Evolutionary conservation across 2,329 filamentous ascomycete species (phyloP), one percentile per base, ranked within the genome.

Genomic region (Diaporthe humulicola): DNA sequence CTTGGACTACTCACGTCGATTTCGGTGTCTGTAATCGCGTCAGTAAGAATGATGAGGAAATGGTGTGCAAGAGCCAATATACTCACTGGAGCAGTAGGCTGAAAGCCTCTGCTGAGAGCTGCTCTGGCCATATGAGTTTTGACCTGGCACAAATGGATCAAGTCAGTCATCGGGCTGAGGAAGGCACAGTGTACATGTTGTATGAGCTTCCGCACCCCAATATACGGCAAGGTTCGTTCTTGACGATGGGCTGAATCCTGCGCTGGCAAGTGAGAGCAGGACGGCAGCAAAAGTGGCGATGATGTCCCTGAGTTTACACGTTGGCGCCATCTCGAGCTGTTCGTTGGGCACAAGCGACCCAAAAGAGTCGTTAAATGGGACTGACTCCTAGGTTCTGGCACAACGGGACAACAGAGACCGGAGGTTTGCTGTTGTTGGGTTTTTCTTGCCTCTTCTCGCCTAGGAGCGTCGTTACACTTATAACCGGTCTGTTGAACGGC

Each of bases 171-270:
- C 8, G 15, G 17, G 12, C 8, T 12, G 40, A 58, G 4, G 17
- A 9, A 28, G 4, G n/a, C 14, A 42, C 8, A 22, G 19, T 19
- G 10, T 28, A 22, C 66, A 50, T 79, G 15, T 77, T 38, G 17
- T 69, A 10, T 70, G 17, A 48, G 10, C 33, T 42, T 72, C 71
- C 82, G 78, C 82, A 85, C 91, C 92, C 92, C 92, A 94, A 81
- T 94, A 94, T 2, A 93, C 86, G 36, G 89, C 91, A 71, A 94
- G 80, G 78, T 93, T 93, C 67, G 81, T 85, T 2, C 80, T 78
- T 1, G 87, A 85, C n/a, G 79, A 79, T 6, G 88, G 75, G 75
- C 87, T 83, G 77, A 90, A 88, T 17, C 84, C 86, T 28, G 85
- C 86, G 45, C 82, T 76, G 25, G 78, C 82, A 2, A 79, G 74